Evolutionary conservation across 2,329 filamentous ascomycete genomes (phyloP).

Genomic region (Talaromyces sp.): DNA sequence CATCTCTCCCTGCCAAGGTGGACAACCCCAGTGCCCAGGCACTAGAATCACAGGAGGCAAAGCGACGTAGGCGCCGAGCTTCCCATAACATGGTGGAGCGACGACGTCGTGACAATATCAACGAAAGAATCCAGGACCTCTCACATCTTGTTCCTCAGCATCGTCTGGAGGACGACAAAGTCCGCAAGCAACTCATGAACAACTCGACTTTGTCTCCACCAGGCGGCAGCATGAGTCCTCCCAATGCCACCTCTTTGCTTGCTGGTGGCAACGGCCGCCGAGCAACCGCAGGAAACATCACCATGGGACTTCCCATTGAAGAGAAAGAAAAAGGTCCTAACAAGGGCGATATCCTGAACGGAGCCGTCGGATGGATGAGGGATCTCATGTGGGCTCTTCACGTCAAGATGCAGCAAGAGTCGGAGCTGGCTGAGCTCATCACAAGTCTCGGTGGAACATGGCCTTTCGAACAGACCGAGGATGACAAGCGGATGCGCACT

Average conservation of each 20-base stretch:
- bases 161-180: constrained; percentile 92
- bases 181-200: constrained; percentile 89
- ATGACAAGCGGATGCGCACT: constrained; percentile 91
- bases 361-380: constrained; percentile 92
- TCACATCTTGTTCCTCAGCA: constrained; percentile 89
- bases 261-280: constrained; percentile 79
- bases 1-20: constrained; percentile 86
- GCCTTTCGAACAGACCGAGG: constrained; percentile 79
- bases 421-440: constrained; percentile 74
- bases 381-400: constrained; percentile 97
- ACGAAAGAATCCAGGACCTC: constrained; percentile 94
- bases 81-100: constrained; percentile 97
- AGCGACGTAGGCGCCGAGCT: constrained; percentile 82
- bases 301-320: constrained; percentile 84
- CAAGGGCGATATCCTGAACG: constrained; percentile 97
- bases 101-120: constrained; percentile 93
- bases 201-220: constrained; percentile 85
- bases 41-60: constrained; percentile 83
- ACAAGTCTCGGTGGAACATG: constrained; percentile 66
- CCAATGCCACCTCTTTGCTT: constrained; percentile 66
- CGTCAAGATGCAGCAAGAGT: constrained; percentile 80
- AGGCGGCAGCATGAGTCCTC: constrained; percentile 59
- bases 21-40: constrained; percentile 48
- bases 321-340: constrained; percentile 99
- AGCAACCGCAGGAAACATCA: constrained; percentile 77